Conservation (phyloP, 2,329 filamentous ascomycete genomes). For the Hymenoscyphus linearis region DNA sequence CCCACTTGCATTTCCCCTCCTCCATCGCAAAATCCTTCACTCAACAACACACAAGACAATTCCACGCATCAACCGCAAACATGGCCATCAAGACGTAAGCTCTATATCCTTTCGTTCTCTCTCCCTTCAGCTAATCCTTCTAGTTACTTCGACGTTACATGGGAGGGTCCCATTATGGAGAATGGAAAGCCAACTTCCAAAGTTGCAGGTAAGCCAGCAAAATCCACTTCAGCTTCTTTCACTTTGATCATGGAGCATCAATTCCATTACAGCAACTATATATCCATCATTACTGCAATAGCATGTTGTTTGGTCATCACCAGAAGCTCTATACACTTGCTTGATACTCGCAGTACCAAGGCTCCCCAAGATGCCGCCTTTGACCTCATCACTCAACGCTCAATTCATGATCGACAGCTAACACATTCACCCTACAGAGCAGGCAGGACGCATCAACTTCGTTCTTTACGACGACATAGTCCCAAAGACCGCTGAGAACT, state of each 20-base stretch:
- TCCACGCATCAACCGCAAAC: slow-evolving; percentile 61
- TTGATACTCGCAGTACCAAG: slow-evolving; percentile 14
- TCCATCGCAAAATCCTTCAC: slow-evolving; percentile 33
- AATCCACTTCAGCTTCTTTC: not conserved
- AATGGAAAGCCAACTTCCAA: slow-evolving; percentile 48
- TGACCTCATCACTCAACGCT: not conserved
- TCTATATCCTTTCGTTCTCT: slow-evolving; percentile 10
- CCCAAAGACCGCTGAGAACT: slow-evolving; percentile 95
- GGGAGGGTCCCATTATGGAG: slow-evolving; percentile 68
- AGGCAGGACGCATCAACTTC: slow-evolving; percentile 77
- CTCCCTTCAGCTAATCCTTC: slow-evolving; percentile 14
- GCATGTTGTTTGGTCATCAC: not conserved
- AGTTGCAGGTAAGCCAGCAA: slow-evolving; percentile 57
- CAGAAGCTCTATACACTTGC: not conserved
- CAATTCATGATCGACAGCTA: slow-evolving; percentile 10
- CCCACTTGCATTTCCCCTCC: slow-evolving; percentile 37
- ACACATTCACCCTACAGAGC: slow-evolving; percentile 40
- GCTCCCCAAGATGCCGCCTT: not conserved
- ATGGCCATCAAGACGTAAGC: slow-evolving; percentile 73
- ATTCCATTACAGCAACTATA: not conserved
- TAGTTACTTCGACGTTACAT: slow-evolving; percentile 68
- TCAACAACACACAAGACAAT: slow-evolving; percentile 40
- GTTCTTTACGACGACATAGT: slow-evolving; percentile 75
- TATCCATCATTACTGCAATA: not conserved
- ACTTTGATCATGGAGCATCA: slow-evolving; percentile 1